Percentiles rank a stretch among this genome's conserved stretches.
Evolutionary conservation across 1,284 basidiomycete genomes (phyloP).

Genomic region (Schizopora paradoxa): DNA sequence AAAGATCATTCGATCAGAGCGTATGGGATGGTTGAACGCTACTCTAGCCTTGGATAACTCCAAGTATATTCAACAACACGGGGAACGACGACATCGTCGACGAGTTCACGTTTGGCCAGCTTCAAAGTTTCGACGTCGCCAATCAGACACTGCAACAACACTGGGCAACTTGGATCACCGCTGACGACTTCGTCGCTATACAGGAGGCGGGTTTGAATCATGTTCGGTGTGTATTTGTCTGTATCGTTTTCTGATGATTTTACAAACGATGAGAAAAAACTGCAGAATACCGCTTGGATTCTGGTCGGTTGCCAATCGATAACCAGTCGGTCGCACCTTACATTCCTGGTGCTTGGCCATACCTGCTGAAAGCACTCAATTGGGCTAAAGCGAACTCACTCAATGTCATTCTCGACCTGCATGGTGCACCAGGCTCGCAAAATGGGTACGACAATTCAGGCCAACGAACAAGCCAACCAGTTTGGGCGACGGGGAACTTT

Average conservation of each 20-base stretch:
- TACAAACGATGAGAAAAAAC: background rate
- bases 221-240: constrained; percentile 46
- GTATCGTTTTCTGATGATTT: constrained; percentile 12
- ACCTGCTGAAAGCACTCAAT: constrained; percentile 56
- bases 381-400: constrained; percentile 58
- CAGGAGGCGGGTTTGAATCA: constrained; percentile 71
- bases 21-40: constrained; percentile 5
- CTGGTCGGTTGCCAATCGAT: constrained; percentile 63
- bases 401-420: constrained; percentile 66
- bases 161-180: constrained; percentile 72
- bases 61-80: constrained; percentile 61
- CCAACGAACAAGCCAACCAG: constrained; percentile 53
- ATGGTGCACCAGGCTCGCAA: constrained; percentile 65
- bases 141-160: constrained; percentile 47
- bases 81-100: constrained; percentile 59
- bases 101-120: constrained; percentile 63
- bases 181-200: constrained; percentile 63
- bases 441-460: constrained; percentile 86
- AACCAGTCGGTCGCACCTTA: constrained; percentile 51
- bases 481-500: constrained; percentile 65
- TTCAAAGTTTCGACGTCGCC: constrained; percentile 44
- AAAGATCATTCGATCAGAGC: background rate
- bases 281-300: constrained; percentile 66
- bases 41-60: constrained; percentile 67
- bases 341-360: constrained; percentile 62